Evolutionary conservation across 129 eudicot species (phyloP), one percentile per base, ranked within the genome.

Genomic region (Escallonia rubra): DNA sequence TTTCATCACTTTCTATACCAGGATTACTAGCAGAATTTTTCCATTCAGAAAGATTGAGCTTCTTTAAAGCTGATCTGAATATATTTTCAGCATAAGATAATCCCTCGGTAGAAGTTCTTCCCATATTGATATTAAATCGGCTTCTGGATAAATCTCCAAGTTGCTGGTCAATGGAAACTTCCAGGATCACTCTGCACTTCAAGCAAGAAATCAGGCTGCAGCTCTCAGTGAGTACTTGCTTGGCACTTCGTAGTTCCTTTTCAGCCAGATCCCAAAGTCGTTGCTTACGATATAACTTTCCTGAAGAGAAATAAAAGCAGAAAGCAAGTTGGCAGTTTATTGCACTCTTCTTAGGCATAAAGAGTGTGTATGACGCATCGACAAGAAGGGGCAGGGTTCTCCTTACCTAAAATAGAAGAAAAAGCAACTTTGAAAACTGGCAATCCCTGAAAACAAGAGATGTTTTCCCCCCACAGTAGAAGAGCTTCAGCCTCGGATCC

Each of bases 401-500:
- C 45, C 78, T 34, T 79, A 90, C 99, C 99, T 76, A 93, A 71
- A 67, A 57, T 65, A 69, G 81, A 72, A 57, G 96, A 86, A 64
- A 93, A 93, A 44, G 82, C 73, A 65, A 84, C 81, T 66, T 57
- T 55, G 72, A 86, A 86, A 51, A 80, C 82, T 43, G 96, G 88
- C 80, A 89, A 81, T 74, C 50, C 71, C 63, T 89, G 91, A 53
- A 71, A 76, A 60, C 59, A 59, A 55, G 99, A 76, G 50, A 93
- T 77, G 64, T 72, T 79, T 62, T 83, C 82, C 59, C 99, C 99
- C 89, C 91, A 84, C 50, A 14, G 70, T 70, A 93, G 73, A 68
- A 86, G 96, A 67, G 82, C 67, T 84, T 93, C 95, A 65, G 99
- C 95, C 69, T 89, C 95, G 42, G 81, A 45, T 60, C 80, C 91